phyloP scores from a whole-genome alignment of 2,329 filamentous ascomycete genomes.

The Fusarium fujikuroi region DNA sequence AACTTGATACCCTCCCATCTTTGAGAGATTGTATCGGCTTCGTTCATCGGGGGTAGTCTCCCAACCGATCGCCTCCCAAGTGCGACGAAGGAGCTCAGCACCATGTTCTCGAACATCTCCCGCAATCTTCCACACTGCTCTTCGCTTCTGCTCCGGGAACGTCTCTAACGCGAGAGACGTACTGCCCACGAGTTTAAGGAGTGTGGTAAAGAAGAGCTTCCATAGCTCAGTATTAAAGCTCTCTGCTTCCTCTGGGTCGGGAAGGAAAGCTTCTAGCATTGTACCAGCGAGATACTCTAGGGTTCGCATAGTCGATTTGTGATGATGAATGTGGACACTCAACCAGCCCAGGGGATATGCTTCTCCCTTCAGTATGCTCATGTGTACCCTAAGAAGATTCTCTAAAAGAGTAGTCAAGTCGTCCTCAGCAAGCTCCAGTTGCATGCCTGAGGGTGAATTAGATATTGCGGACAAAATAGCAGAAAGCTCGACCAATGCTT shows the following conservation, averaged over 20 bases:
- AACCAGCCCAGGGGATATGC: conserved; percentile 92
- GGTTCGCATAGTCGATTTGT: conserved; percentile 87
- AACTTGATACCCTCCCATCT: conserved; percentile 96
- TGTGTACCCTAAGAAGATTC: conserved; percentile 83
- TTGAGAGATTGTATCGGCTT: conserved; percentile 78
- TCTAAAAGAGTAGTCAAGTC: conserved; percentile 81
- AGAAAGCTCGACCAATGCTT: conserved; percentile 87
- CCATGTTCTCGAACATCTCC: conserved; percentile 94
- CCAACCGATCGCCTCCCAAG: conserved; percentile 98
- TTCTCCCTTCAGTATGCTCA: conserved; percentile 88
- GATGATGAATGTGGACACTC: conserved; percentile 91
- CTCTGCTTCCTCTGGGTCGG: conserved; percentile 90
- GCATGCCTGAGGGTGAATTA: conserved; percentile 75
- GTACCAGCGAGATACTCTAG: conserved; percentile 84
- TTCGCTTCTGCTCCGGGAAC: conserved; percentile 94
- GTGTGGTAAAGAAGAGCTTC: conserved; percentile 90
- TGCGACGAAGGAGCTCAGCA: conserved; percentile 82
- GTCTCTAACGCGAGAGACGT: conserved; percentile 91
- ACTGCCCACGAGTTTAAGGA: conserved; percentile 90
- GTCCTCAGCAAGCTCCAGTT: conserved; percentile 78
- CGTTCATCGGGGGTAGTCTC: conserved; percentile 85
- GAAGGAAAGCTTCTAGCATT: conserved; percentile 84
- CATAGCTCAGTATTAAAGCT: conserved; percentile 92
- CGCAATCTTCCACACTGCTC: conserved; percentile 98
- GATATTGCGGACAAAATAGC: conserved; percentile 86